Base-by-base conservation (phyloP, 1,139 yeast species). In the Nakaseomyces sp. region DNA sequence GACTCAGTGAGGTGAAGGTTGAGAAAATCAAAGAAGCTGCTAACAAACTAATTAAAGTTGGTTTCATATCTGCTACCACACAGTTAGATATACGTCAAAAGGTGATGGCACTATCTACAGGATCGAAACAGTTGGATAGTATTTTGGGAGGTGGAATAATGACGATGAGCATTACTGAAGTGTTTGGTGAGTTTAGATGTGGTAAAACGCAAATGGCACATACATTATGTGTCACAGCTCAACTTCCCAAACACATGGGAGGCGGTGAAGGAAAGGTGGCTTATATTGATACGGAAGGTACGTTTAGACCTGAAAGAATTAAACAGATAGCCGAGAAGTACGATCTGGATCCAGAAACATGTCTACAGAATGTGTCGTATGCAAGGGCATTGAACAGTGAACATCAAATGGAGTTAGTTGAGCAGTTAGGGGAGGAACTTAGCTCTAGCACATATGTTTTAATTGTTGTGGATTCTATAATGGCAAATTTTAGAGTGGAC, bases 181-280 rank as follows among this genome's bases (percentile, higher is more conserved):
- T 77, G 1, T 77, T 75, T 63, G 82, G 82, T 3, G 82, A 77
- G 53, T 77, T 74, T 51, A 64, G 82, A 45, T 76, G 81, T 49
- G 81, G 81, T 42, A 76, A 77, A 56, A 76, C 81, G 6, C 81
- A 77, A 53, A 58, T 77, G 58, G 73, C 80, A 2, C 81, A 76
- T 50, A 76, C 81, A 0, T 57, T 77, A 41, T 77, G 82, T 57
- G 80, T 77, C 2, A 72, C 81, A 1, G 68, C 80, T 2, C 83
- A 77, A 53, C 56, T 77, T 37, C 79, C 81, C 6, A 69, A 61
- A 44, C 73, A 67, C 41, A 58, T 72, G 63, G 81, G 81, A 4
- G 82, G 82, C 2, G 79, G 73, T 1, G 81, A 76, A 54, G 82
- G 82, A 0, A 76, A 76, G 59, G 80, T 74, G 1, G 81, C 80